Percentiles rank a stretch among this genome's conserved stretches.
These are phyloP conservation scores for Pyrenophora tritici-repentis DNA, from an alignment of 2,329 filamentous ascomycete genomes.

Conservation along the genomic window DNA sequence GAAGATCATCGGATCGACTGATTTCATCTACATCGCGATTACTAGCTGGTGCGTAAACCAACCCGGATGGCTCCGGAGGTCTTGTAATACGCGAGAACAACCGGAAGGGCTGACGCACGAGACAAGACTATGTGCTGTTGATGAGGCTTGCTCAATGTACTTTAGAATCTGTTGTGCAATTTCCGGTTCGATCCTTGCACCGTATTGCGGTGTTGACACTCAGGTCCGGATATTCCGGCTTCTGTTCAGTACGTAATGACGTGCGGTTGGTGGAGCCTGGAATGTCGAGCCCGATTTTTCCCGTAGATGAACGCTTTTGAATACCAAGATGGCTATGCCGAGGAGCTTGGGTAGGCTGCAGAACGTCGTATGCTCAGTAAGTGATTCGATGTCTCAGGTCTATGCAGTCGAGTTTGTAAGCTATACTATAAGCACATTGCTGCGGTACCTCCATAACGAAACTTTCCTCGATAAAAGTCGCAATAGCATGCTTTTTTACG, in stretches of 20 bases:
- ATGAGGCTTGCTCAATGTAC: too few relatives aligned
- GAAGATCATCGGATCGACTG: too few relatives aligned
- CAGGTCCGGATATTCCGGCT: neutral
- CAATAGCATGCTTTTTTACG: neutral
- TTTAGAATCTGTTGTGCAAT: too few relatives aligned
- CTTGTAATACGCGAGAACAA: slow-evolving; percentile 10
- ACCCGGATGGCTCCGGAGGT: too few relatives aligned
- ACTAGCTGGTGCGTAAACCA: too few relatives aligned
- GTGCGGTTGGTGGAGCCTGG: slow-evolving; percentile 3
- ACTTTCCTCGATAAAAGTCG: neutral
- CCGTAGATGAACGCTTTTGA: neutral
- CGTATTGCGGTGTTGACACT: too few relatives aligned
- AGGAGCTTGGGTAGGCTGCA: slow-evolving; percentile 5
- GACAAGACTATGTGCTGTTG: neutral
- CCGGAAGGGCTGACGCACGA: neutral
- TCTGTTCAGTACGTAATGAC: slow-evolving; percentile 2
- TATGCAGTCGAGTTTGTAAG: too few relatives aligned
- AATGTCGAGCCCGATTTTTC: slow-evolving; percentile 11
- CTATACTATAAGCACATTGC: too few relatives aligned
- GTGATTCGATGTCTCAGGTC: neutral
- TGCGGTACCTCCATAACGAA: too few relatives aligned
- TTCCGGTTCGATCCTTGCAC: too few relatives aligned
- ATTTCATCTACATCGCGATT: too few relatives aligned
- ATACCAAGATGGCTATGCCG: neutral
- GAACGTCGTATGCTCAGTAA: neutral